Conservation (phyloP, 2,329 filamentous ascomycete genomes). For the Dothiorella sarmentorum region DNA sequence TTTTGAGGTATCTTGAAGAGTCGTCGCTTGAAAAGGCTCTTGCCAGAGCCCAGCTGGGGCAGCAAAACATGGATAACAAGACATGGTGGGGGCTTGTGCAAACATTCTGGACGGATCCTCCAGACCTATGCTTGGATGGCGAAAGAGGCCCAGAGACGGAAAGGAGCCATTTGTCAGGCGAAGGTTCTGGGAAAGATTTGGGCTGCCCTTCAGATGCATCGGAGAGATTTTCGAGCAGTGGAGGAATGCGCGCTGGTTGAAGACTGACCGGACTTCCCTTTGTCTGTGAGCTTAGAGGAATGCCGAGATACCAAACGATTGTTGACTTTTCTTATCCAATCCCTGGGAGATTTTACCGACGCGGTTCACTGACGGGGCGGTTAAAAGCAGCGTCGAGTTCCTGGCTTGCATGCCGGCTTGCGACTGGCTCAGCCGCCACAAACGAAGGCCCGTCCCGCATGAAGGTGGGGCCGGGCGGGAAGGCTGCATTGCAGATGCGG, state of each 20-base stretch:
- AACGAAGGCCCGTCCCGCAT: neutral
- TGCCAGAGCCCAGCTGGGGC: neutral
- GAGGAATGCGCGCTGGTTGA: too few species aligned
- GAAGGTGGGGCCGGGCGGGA: conserved; percentile 5
- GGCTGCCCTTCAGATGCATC: neutral
- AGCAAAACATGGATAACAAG: neutral
- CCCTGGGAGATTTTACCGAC: too few species aligned
- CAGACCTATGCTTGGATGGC: neutral
- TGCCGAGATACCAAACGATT: too few species aligned
- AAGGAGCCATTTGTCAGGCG: too few species aligned
- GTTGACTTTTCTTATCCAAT: too few species aligned
- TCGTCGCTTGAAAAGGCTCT: neutral
- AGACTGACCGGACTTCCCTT: too few species aligned
- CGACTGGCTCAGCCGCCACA: too few species aligned
- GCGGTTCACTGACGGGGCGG: neutral
- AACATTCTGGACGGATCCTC: neutral
- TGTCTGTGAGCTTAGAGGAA: too few species aligned
- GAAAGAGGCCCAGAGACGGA: neutral
- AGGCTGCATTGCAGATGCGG: neutral
- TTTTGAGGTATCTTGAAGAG: neutral
- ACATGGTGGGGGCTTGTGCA: neutral
- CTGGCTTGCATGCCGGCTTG: too few species aligned
- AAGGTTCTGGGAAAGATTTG: neutral
- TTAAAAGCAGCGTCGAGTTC: neutral
- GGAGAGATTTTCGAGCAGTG: too few species aligned